phyloP scores from a whole-genome alignment of 2,329 filamentous ascomycete species.

The Aspergillus sp. region DNA sequence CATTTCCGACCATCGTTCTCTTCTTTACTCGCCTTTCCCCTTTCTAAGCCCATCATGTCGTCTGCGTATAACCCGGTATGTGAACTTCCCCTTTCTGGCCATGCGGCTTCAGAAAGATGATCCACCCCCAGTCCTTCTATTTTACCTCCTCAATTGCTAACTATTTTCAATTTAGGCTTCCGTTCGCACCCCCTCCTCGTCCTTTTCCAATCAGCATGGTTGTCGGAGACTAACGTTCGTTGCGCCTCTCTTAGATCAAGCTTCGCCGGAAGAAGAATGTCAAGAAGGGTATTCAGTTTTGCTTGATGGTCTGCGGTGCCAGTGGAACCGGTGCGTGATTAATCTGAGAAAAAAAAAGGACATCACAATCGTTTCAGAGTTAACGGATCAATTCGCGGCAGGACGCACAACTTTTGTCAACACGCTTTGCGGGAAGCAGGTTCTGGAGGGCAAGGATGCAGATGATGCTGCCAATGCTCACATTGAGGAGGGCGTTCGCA shows the following conservation, averaged over 20 bases:
- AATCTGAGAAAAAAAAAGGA: neutral
- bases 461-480: slow-evolving; percentile 88
- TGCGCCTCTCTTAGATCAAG: slow-evolving; percentile 66
- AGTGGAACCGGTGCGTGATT: slow-evolving; percentile 82
- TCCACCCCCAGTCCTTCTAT: slow-evolving; percentile 15
- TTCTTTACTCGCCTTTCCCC: slow-evolving; percentile 20
- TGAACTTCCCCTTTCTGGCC: slow-evolving; percentile 30
- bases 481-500: slow-evolving; percentile 94
- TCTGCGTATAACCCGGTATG: slow-evolving; percentile 56
- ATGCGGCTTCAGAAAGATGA: slow-evolving; percentile 18
- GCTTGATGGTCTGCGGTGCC: slow-evolving; percentile 98
- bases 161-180: slow-evolving; percentile 1
- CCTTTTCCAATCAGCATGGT: neutral
- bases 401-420: slow-evolving; percentile 99
- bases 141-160: slow-evolving; percentile 20
- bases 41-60: slow-evolving; percentile 48
- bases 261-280: slow-evolving; percentile 99
- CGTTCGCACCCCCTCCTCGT: neutral
- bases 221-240: slow-evolving; percentile 11
- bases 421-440: slow-evolving; percentile 93
- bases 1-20: slow-evolving; percentile 19
- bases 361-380: slow-evolving; percentile 13
- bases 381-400: slow-evolving; percentile 39
- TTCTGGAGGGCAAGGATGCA: slow-evolving; percentile 86
- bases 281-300: slow-evolving; percentile 99